phyloP scores from a whole-genome alignment of 768 basidiomycete genomes.

The Leccinum longicurvipes region DNA sequence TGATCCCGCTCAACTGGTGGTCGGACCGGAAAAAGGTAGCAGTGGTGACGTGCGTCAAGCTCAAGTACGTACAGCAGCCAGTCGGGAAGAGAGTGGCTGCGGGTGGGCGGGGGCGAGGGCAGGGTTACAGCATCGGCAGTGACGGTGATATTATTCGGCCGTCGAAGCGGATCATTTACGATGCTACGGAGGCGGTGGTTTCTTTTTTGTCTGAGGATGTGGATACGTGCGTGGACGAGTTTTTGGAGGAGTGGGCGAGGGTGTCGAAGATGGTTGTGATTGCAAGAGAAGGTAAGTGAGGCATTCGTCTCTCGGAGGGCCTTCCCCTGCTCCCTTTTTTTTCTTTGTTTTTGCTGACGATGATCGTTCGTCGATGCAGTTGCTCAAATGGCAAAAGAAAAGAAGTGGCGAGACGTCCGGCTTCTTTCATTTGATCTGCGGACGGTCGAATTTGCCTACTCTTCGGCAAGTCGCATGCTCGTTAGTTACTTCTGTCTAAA shows the following conservation, averaged over 20 bases:
- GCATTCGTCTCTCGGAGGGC: neutral
- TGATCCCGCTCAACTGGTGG: constrained; percentile 92
- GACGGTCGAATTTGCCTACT: constrained; percentile 87
- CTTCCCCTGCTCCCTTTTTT: neutral
- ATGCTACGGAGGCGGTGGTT: constrained; percentile 83
- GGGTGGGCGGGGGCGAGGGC: constrained; percentile 32
- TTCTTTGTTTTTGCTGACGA: neutral
- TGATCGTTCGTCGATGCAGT: constrained; percentile 44
- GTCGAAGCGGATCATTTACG: constrained; percentile 85
- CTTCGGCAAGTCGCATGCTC: constrained; percentile 40
- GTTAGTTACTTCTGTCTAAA: neutral
- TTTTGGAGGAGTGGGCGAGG: constrained; percentile 88
- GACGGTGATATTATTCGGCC: constrained; percentile 65
- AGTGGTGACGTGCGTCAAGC: constrained; percentile 87
- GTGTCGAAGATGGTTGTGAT: constrained; percentile 94
- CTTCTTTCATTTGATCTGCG: constrained; percentile 88
- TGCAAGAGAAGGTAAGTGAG: constrained; percentile 70
- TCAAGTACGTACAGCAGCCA: constrained; percentile 87
- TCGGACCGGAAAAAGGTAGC: constrained; percentile 64
- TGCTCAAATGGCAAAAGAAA: constrained; percentile 75
- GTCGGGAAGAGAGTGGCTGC: constrained; percentile 65
- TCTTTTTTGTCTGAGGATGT: constrained; percentile 86
- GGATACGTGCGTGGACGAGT: constrained; percentile 84
- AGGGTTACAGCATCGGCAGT: constrained; percentile 10
- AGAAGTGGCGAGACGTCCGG: constrained; percentile 71